Evolutionary conservation across 441 rosid species (phyloP), one percentile per base, ranked within the genome.

Genomic region (Bocquillonia castaneifolia): DNA sequence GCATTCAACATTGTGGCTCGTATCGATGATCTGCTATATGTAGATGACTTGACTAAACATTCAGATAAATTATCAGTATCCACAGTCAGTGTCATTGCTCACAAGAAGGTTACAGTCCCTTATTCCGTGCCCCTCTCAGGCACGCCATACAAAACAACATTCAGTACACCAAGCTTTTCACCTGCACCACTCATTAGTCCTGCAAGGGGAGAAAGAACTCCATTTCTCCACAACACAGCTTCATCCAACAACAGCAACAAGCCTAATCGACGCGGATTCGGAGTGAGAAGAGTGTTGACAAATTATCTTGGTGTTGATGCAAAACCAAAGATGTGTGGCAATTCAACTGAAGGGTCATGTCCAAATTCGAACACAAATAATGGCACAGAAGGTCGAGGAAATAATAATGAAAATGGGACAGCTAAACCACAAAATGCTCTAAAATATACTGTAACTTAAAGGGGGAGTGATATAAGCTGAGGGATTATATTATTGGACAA

Each of bases 1-100:
- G 99, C 98, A 10, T 94, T 86, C 72, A 94, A 92, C 66, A 84
- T 90, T 0, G 92, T 90, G 9, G 97, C 98, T 17, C 93, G 99
- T 0, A 87, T 94, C 0, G 97, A 94, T 63, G 99, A 94, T 75
- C 70, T 94, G 68, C 85, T 94, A 10, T 85, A 90, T 29, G 97
- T 94, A 39, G 97, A 94, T 45, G 96, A 92, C 80, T 73, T 90
- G 59, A 87, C 90, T 63, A 86, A 86, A 72, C 89, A 84, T 59
- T 80, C 95, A 0, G 97, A 89, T 40, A 83, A 86, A 17, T 70
- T 79, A 23, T 73, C 85, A 0, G 70, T 78, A 60, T 20, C 92
- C 4, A 80, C 74, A 56, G 90, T 86, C 31, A 77, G 84, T 28
- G 69, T 64, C 57, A 82, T 82, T 26, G 78, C 82, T 13, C 83